These are phyloP conservation scores for Helicostylum pulchrum DNA, from an alignment of 192 early-diverging fungal genomes.

Conservation along the genomic window DNA sequence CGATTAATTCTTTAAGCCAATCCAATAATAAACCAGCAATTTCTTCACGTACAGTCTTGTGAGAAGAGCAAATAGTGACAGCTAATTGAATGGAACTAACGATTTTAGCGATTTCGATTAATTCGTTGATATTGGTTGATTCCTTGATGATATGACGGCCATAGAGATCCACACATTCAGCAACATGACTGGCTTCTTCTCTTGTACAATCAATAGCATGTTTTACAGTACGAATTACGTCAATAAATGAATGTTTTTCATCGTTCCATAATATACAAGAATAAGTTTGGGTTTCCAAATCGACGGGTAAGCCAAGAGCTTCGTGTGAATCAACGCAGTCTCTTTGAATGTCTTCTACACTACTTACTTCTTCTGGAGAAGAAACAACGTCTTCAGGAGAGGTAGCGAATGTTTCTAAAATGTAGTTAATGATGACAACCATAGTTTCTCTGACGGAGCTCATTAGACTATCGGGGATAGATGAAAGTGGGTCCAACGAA, in stretches of 20 bases:
- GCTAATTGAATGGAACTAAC: conserved; percentile 71
- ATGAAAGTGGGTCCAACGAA: conserved; percentile 5
- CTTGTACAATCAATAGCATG: conserved; percentile 57
- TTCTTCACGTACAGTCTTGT: conserved; percentile 85
- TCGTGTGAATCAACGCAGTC: conserved; percentile 17
- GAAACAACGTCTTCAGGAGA: conserved; percentile 36
- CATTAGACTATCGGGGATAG: conserved; percentile 58
- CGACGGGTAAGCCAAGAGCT: conserved; percentile 14
- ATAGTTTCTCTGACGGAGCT: conserved; percentile 77
- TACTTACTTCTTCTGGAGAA: not conserved
- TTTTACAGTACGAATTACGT: conserved; percentile 81
- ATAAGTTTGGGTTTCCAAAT: conserved; percentile 37
- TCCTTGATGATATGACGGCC: conserved; percentile 75
- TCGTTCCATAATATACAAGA: conserved; percentile 95
- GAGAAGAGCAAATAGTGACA: conserved; percentile 75
- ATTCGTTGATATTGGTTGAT: conserved; percentile 59
- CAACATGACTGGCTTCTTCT: conserved; percentile 68
- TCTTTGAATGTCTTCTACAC: not conserved
- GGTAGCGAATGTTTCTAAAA: conserved; percentile 79
- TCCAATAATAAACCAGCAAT: conserved; percentile 71
- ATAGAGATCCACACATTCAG: conserved; percentile 78
- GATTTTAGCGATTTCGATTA: conserved; percentile 63
- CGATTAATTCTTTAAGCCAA: conserved; percentile 80
- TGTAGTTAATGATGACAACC: conserved; percentile 84
- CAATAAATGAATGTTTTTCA: conserved; percentile 90